These are phyloP conservation scores for Collariella sp. DNA, from an alignment of 495 filamentous ascomycete genomes.

Conservation along the genomic window DNA sequence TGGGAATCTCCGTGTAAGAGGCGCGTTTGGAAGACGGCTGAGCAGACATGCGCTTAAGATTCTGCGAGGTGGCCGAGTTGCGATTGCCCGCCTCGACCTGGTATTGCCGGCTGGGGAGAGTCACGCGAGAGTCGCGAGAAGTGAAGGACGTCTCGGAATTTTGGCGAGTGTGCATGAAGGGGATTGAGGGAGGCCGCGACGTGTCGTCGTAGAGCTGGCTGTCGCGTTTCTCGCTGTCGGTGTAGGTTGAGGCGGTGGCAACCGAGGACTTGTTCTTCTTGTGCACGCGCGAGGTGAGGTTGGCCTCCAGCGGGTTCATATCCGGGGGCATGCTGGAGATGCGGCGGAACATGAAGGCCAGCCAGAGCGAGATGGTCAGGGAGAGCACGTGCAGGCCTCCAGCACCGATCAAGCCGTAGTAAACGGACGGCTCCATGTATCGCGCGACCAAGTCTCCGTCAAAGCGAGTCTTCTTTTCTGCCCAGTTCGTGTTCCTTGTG, in stretches of 20 bases:
- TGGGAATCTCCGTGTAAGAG: constrained; percentile 34
- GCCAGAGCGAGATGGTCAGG: constrained; percentile 57
- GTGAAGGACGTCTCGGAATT: constrained; percentile 46
- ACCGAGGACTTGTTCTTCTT: constrained; percentile 70
- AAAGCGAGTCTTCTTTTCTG: constrained; percentile 56
- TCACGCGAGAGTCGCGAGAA: constrained; percentile 40
- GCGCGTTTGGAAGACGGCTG: constrained; percentile 24
- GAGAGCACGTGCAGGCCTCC: constrained; percentile 63
- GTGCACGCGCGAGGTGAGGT: constrained; percentile 66
- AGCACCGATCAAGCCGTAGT: constrained; percentile 51
- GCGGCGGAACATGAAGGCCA: constrained; percentile 67
- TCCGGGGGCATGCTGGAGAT: constrained; percentile 77
- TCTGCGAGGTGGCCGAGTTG: constrained; percentile 31
- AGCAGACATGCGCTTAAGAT: constrained; percentile 36
- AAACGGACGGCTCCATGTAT: constrained; percentile 53
- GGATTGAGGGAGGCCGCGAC: constrained; percentile 50
- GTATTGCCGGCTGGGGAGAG: constrained; percentile 46
- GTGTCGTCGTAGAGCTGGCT: constrained; percentile 46
- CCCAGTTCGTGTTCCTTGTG: constrained; percentile 40
- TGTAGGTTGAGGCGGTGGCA: constrained; percentile 44
- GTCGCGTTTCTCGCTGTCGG: constrained; percentile 47
- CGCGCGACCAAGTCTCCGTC: constrained; percentile 36
- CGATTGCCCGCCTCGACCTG: constrained; percentile 37
- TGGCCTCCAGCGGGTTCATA: constrained; percentile 84
- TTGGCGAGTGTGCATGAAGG: constrained; percentile 67